Conservation (phyloP, 2,329 filamentous ascomycete genomes). For the Trichoderma sp. region DNA sequence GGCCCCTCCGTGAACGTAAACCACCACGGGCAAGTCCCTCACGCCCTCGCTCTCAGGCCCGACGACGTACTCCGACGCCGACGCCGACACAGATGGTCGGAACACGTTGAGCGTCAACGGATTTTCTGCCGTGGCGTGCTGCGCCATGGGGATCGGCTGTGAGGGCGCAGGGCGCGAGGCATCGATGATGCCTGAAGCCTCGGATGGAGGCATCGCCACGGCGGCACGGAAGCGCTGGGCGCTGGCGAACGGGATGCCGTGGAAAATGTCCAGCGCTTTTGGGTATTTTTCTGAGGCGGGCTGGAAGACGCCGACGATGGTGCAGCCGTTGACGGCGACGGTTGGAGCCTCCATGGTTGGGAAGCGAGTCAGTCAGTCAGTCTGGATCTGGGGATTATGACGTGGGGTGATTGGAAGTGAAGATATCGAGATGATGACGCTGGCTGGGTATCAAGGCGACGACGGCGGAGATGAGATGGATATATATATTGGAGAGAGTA, state of each 20-base stretch:
- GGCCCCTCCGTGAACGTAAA: slow-evolving; percentile 62
- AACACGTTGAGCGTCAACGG: slow-evolving; percentile 54
- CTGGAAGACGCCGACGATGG: slow-evolving; percentile 26
- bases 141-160: slow-evolving; percentile 25
- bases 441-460: background rate
- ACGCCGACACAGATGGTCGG: slow-evolving; percentile 32
- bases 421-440: background rate
- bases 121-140: slow-evolving; percentile 44
- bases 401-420: background rate
- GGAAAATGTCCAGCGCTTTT: slow-evolving; percentile 45
- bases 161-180: slow-evolving; percentile 37
- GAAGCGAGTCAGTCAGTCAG: background rate
- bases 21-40: slow-evolving; percentile 43
- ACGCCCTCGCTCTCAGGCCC: slow-evolving; percentile 18
- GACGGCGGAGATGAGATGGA: background rate
- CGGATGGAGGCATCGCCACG: slow-evolving; percentile 30
- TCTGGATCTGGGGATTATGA: background rate
- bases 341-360: background rate
- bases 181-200: slow-evolving; percentile 24
- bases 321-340: slow-evolving; percentile 26
- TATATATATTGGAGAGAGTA: background rate
- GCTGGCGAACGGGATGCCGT: slow-evolving; percentile 49
- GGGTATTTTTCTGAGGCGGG: slow-evolving; percentile 32
- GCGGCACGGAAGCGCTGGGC: slow-evolving; percentile 47
- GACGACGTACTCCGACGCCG: slow-evolving; percentile 9